Conservation (phyloP, 805 yeast species). For the Ogataea allantospora region DNA sequence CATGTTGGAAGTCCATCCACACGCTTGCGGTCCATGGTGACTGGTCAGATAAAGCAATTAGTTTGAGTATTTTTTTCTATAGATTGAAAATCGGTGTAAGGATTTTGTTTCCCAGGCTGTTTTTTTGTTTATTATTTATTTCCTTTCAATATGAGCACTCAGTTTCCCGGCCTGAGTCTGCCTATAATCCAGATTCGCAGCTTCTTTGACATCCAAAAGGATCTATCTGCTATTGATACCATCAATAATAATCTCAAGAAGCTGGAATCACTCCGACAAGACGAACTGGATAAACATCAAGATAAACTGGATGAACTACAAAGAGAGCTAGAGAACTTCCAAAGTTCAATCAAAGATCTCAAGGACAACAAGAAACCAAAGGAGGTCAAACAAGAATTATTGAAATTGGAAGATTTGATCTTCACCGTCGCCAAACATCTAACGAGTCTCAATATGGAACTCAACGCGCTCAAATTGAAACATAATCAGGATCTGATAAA, state of each 20-base stretch:
- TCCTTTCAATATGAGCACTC: constrained; percentile 16
- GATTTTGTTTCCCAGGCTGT: not conserved
- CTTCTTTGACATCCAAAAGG: constrained; percentile 20
- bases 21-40: constrained; percentile 28
- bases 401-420: constrained; percentile 42
- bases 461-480: constrained; percentile 39
- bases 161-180: constrained; percentile 21
- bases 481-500: constrained; percentile 39
- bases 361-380: constrained; percentile 30
- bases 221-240: constrained; percentile 19
- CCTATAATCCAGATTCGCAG: constrained; percentile 21
- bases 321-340: constrained; percentile 19
- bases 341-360: constrained; percentile 24
- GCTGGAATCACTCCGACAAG: constrained; percentile 16
- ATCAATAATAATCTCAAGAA: constrained; percentile 18
- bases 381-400: constrained; percentile 33
- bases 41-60: not conserved
- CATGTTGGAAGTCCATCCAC: constrained; percentile 58
- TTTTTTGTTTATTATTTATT: constrained; percentile 9
- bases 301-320: constrained; percentile 16
- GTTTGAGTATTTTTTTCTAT: constrained; percentile 1
- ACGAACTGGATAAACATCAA: constrained; percentile 15
- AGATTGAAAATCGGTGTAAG: constrained; percentile 2
- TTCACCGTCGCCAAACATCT: constrained; percentile 51
- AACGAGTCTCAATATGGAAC: constrained; percentile 47